Conservation (phyloP, 2,329 filamentous ascomycete genomes). For the Colletotrichum sp. region DNA sequence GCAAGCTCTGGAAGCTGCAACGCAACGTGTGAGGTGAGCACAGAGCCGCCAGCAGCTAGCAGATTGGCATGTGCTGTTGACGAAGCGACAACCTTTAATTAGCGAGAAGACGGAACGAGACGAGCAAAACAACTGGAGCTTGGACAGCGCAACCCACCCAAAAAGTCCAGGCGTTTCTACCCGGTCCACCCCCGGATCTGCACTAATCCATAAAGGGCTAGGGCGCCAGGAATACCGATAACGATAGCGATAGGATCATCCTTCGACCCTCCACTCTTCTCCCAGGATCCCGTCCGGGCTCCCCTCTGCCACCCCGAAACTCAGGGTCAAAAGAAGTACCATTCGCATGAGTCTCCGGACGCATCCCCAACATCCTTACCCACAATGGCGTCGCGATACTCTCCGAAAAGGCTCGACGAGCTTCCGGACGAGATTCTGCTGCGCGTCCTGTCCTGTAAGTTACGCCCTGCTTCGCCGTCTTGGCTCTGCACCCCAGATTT, state of each 20-base stretch:
- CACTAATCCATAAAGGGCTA: slow-evolving; percentile 3
- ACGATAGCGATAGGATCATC: slow-evolving; percentile 19
- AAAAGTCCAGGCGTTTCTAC: slow-evolving; percentile 15
- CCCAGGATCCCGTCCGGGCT: slow-evolving; percentile 5
- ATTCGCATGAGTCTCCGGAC: neutral
- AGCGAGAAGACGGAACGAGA: neutral
- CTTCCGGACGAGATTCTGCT: slow-evolving; percentile 69
- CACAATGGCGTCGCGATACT: slow-evolving; percentile 23
- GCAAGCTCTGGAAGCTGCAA: neutral
- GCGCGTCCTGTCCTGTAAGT: slow-evolving; percentile 35
- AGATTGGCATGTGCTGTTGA: neutral
- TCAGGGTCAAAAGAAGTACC: neutral
- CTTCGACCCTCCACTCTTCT: slow-evolving; percentile 14
- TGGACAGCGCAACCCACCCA: slow-evolving; percentile 7
- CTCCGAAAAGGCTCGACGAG: slow-evolving; percentile 43
- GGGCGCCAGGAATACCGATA: neutral
- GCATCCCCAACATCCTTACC: neutral
- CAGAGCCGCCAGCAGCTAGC: neutral
- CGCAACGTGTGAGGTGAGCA: neutral
- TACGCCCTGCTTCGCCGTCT: neutral
- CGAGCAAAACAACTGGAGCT: slow-evolving; percentile 9
- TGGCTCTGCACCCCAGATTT: neutral
- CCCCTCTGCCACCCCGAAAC: slow-evolving; percentile 12
- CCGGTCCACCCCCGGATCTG: slow-evolving; percentile 21
- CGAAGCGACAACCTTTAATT: neutral